Evolutionary conservation across 805 yeast genomes (phyloP).

Genomic region (Debaryomyces tyrocola): DNA sequence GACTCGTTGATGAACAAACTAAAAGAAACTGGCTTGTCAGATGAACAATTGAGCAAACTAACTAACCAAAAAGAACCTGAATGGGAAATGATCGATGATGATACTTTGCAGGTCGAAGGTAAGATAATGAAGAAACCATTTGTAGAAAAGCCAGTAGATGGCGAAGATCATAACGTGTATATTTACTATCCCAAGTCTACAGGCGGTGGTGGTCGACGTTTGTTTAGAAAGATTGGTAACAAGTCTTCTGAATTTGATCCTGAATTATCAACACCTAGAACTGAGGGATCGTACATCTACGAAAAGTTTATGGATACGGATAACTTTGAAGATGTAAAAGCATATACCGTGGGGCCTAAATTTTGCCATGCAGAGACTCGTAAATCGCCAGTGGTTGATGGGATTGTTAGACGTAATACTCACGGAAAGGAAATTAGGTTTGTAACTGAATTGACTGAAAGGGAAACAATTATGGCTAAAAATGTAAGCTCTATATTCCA

Average conservation of each 20-base stretch:
- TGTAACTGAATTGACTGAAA: conserved; percentile 72
- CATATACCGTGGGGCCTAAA: conserved; percentile 89
- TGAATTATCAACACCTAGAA: conserved; percentile 66
- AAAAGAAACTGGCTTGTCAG: conserved; percentile 39
- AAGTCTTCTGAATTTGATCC: conserved; percentile 97
- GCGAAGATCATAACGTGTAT: conserved; percentile 96
- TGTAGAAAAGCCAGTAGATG: conserved; percentile 98
- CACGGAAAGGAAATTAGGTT: conserved; percentile 96
- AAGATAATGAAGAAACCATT: conserved; percentile 77
- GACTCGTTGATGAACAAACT: conserved; percentile 48
- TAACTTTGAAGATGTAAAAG: conserved; percentile 97
- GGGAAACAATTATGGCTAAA: conserved; percentile 79
- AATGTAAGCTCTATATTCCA: conserved; percentile 74
- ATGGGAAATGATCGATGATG: conserved; percentile 83
- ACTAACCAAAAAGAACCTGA: conserved; percentile 73
- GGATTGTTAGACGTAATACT: conserved; percentile 93
- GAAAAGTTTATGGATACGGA: conserved; percentile 97
- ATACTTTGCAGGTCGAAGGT: conserved; percentile 76
- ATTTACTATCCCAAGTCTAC: conserved; percentile 83
- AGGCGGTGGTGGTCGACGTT: conserved; percentile 96
- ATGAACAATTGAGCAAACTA: conserved; percentile 52
- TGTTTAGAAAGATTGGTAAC: conserved; percentile 95
- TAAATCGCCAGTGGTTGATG: conserved; percentile 99
- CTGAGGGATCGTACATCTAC: conserved; percentile 87
- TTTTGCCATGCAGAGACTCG: conserved; percentile 98